Evolutionary conservation across 331 rosid genomes (phyloP), one percentile per base, ranked within the genome.

Genomic region (Acacia concinna): DNA sequence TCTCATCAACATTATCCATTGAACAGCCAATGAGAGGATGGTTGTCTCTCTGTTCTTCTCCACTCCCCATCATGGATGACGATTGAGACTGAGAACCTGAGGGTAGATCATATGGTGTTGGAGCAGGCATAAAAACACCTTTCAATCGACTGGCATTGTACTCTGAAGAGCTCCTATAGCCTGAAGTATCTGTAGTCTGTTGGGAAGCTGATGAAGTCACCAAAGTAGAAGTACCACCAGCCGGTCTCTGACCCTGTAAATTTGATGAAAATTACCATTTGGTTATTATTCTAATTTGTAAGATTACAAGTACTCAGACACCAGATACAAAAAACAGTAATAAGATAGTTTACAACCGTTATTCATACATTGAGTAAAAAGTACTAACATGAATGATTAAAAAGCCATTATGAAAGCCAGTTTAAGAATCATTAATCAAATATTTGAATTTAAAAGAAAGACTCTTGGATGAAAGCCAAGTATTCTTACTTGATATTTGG

Each of bases 21-120:
- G 98, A 88, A 83, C 87, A 83, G 38, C 87, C 84, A 83, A 87
- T 78, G 71, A 83, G 78, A 35, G 94, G 88, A 84, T 69, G 89
- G 74, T 83, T 79, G 28, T 89, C 94, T 82, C 89, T 79, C 66
- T 83, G 97, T 75, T 81, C 87, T 75, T 78, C 94, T 21, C 87
- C 90, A 76, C 88, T 94, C 75, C 91, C 91, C 47, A 84, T 34
- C 86, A 88, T 67, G 73, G 98, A 77, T 82, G 97, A 83, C 65
- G 83, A 80, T 88, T 92, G 97, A 78, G 97, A 90, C 79, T 82
- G 92, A 72, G 87, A 87, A 83, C 85, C 86, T 73, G 96, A 51
- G 72, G 98, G 83, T 63, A 87, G 87, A 90, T 89, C 91, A 90
- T 87, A 91, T 71, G 97, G 88, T 47, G 97, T 92, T 52, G 93